phyloP scores from a whole-genome alignment of 352 stramenopile genomes.

The Pseudoperonospora humuli region DNA sequence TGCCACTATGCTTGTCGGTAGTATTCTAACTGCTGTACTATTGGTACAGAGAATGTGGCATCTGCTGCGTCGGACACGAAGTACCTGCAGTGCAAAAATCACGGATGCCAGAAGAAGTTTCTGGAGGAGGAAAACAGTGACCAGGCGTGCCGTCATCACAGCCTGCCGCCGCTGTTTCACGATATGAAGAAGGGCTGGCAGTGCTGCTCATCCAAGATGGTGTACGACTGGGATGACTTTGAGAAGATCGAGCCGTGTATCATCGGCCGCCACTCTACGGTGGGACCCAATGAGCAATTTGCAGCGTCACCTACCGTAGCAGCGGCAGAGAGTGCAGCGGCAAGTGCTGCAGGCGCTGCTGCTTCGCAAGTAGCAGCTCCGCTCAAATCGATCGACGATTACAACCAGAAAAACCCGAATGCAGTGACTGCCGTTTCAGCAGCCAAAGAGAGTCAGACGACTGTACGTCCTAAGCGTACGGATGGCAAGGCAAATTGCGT shows the following conservation, averaged over 20 bases:
- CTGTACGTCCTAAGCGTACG: constrained; percentile 36
- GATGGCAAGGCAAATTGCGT: constrained; percentile 88
- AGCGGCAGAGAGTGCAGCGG: constrained; percentile 43
- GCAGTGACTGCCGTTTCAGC: constrained; percentile 79
- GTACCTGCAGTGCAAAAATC: constrained; percentile 80
- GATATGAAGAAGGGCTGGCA: constrained; percentile 89
- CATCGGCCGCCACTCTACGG: constrained; percentile 59
- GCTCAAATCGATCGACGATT: constrained; percentile 90
- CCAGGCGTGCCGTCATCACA: constrained; percentile 69
- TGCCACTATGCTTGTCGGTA: constrained; percentile 2
- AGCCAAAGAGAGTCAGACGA: constrained; percentile 46
- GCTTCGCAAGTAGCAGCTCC: constrained; percentile 16
- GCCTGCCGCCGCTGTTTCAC: constrained; percentile 78
- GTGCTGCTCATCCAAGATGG: constrained; percentile 85
- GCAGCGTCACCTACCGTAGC: constrained; percentile 76
- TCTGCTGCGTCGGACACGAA: constrained; percentile 22
- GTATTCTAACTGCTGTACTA: neutral
- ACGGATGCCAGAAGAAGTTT: constrained; percentile 81
- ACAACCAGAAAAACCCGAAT: constrained; percentile 87
- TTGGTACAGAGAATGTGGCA: constrained; percentile 11
- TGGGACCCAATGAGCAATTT: constrained; percentile 63
- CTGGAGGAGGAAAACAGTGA: constrained; percentile 69
- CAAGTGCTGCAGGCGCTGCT: constrained; percentile 11
- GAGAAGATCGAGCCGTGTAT: constrained; percentile 79
- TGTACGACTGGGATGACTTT: constrained; percentile 95